Percentiles rank a stretch among this genome's conserved stretches.
Conservation (phyloP, 176 grass and related monocot species). For the Chrysopogon serrulatus region DNA sequence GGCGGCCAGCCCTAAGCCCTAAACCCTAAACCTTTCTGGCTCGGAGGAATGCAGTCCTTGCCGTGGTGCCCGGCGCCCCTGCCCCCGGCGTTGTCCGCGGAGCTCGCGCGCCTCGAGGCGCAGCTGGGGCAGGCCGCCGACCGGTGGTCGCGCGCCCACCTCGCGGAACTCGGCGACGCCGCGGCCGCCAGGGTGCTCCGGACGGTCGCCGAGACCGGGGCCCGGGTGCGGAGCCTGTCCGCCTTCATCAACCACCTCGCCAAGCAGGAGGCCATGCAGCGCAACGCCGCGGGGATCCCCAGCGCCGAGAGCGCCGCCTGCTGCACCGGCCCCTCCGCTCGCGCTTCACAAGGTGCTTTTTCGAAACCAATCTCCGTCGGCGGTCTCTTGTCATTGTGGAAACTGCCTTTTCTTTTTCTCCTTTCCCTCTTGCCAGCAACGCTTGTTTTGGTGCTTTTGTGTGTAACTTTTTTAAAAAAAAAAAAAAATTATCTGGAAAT, state of each 20-base stretch:
- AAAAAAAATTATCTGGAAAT: too few relatives aligned
- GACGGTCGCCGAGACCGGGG: not conserved
- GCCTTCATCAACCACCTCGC: slow-evolving; percentile 9
- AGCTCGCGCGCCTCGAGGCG: slow-evolving; percentile 5
- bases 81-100: not conserved
- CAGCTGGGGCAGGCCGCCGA: not conserved
- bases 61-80: not conserved
- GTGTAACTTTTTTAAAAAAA: too few relatives aligned
- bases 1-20: not conserved
- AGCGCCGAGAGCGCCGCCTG: slow-evolving; percentile 18
- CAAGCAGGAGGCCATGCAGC: not conserved
- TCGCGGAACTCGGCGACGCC: slow-evolving; percentile 1
- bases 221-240: not conserved
- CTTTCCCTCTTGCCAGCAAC: too few relatives aligned
- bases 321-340: not conserved
- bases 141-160: not conserved
- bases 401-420: too few relatives aligned
- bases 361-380: too few relatives aligned
- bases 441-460: too few relatives aligned
- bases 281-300: slow-evolving; percentile 18
- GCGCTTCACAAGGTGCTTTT: not conserved
- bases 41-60: not conserved
- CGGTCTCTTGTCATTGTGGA: too few relatives aligned
- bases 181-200: slow-evolving; percentile 25
- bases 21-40: not conserved